Evolutionary conservation across 2,329 filamentous ascomycete genomes (phyloP), one percentile per base, ranked within the genome.

Genomic region (Curvularia spicifera): DNA sequence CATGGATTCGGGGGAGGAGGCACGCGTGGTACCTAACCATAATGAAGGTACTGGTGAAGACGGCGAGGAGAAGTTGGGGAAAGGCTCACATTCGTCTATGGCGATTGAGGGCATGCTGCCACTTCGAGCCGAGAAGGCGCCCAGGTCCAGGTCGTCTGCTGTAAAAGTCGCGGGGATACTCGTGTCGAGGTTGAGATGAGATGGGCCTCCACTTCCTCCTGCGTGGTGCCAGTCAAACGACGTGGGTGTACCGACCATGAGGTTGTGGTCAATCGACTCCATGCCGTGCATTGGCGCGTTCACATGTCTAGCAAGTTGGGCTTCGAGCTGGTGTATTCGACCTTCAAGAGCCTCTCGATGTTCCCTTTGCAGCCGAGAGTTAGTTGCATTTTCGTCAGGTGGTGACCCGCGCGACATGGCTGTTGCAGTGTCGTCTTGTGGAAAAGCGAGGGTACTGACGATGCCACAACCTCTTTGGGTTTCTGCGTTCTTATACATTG

Each of bases 311-410:
- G 72, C 72, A 15, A 76, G 58, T 49, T 76, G 74, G 5, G 74
- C 71, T 49, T 76, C 74, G 9, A 76, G 64, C 37, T 76, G 73
- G 47, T 76, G 73, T 67, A 76, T 76, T 65, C 74, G 71, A 58
- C 67, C 69, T 55, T 76, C 74, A 33, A 76, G 59, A 22, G 72
- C 73, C 46, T 71, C 69, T 62, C 73, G 70, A 43, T 76, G 73
- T 68, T 76, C 74, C 42, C 74, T 76, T 65, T 64, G 40, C 31
- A 24, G 46, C 15, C 33, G 18, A 24, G 20, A 31, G 56, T 60
- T 10, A 68, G 64, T 68, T 50, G 63, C 33, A n/a, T 37, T 37
- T 13, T 37, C 33, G 33, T 37, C 33, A 37, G 13, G 5, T n/a
- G 13, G 12, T n/a, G 33, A 55, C 54, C 33, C 47, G 26, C 39